These are phyloP conservation scores for Penicillium canariense DNA, from an alignment of 495 filamentous ascomycete species.

Conservation along the genomic window DNA sequence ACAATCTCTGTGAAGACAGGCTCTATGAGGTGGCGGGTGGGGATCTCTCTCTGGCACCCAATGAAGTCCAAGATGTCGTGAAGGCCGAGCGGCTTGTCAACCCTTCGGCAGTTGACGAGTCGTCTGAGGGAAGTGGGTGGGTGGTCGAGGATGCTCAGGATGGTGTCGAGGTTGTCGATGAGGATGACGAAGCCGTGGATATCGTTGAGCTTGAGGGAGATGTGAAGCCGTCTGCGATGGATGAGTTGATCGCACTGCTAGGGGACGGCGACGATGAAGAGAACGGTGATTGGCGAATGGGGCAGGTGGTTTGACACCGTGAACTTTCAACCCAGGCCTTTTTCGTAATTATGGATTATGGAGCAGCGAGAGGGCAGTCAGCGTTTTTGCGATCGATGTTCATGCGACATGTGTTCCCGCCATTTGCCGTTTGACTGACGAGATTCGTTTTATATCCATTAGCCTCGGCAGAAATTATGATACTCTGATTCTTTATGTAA, in stretches of 20 bases:
- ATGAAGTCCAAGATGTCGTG: background rate
- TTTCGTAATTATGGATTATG: background rate
- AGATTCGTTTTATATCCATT: background rate
- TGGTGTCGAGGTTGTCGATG: background rate
- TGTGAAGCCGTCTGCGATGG: slow-evolving; percentile 29
- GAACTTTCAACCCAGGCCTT: background rate
- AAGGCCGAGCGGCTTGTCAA: background rate
- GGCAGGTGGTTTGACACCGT: background rate
- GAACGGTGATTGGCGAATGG: background rate
- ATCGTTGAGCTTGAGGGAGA: slow-evolving; percentile 29
- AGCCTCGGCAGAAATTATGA: background rate
- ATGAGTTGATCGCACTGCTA: slow-evolving; percentile 3
- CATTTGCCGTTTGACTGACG: background rate
- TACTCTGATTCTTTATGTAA: background rate
- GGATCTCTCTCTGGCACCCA: background rate
- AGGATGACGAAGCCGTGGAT: slow-evolving; percentile 9
- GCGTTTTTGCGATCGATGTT: background rate
- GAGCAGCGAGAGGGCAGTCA: background rate
- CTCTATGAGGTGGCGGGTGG: background rate
- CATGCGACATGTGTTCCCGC: too few relatives aligned
- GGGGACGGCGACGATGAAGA: background rate
- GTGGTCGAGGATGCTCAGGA: background rate
- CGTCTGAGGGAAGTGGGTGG: too few relatives aligned
- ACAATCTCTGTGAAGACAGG: background rate
- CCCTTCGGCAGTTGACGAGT: background rate